phyloP scores from a whole-genome alignment of 805 yeast species.

The Saturnispora hagleri region DNA sequence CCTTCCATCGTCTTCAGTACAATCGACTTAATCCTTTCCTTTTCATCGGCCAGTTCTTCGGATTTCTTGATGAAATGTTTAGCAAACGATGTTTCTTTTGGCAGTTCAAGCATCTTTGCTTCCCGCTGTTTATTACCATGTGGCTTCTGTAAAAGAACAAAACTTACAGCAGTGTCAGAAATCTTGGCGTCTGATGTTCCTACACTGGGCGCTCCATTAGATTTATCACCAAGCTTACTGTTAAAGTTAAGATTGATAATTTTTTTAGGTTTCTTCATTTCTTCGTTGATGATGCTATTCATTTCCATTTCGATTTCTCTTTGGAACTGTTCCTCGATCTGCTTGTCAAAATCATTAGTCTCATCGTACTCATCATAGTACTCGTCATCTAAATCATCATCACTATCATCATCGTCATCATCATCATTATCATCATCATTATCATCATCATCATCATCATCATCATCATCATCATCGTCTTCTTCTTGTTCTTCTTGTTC shows the following conservation, averaged over 20 bases:
- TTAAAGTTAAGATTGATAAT: not conserved
- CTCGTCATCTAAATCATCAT: conserved; percentile 14
- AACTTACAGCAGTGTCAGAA: conserved; percentile 11
- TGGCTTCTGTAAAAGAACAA: conserved; percentile 6
- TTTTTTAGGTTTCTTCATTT: not conserved
- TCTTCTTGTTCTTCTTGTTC: too few species aligned
- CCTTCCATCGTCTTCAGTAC: conserved; percentile 29
- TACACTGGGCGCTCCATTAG: not conserved
- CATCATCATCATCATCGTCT: conserved; percentile 17
- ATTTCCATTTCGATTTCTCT: conserved; percentile 45
- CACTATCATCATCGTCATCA: conserved; percentile 26
- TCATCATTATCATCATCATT: conserved; percentile 19
- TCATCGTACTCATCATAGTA: conserved; percentile 25
- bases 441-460: conserved; percentile 11
- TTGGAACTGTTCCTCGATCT: conserved; percentile 22
- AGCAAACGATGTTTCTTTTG: conserved; percentile 46
- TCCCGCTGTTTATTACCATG: conserved; percentile 9
- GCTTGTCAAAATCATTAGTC: conserved; percentile 21
- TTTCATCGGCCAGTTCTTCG: conserved; percentile 41
- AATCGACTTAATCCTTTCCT: conserved; percentile 46
- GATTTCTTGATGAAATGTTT: conserved; percentile 42
- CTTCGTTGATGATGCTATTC: conserved; percentile 28
- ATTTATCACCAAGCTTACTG: not conserved
- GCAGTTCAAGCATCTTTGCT: conserved; percentile 40
- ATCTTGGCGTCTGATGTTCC: conserved; percentile 23